Evolutionary conservation across 495 filamentous ascomycete genomes (phyloP), one percentile per base, ranked within the genome.

Genomic region (Immersiella caudata): DNA sequence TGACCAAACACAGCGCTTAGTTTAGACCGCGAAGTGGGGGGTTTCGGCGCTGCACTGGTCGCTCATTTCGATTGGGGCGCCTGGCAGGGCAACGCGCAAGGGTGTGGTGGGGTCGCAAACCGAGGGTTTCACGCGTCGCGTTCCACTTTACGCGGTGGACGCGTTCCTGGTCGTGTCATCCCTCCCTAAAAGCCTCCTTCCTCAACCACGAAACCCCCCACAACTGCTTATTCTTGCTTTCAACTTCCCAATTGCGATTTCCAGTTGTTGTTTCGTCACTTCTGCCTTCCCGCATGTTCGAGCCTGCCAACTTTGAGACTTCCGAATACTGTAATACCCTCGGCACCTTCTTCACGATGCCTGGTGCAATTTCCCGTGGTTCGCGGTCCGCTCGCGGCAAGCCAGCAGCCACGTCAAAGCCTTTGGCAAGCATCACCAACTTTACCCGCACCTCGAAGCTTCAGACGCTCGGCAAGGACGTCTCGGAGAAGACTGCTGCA

Each of bases 381-480:
- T 69, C 65, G 60, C 74, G 75, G 64, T 33, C 74, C 51, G 46
- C 65, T 56, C 70, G 71, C 52, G 72, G 70, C 70, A 75, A 69
- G 68, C 54, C 60, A 26, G 71, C 36, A 26, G 60, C 55, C 22
- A 29, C 75, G 56, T 26, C 59, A 36, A 70, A 69, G 55, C 52
- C 71, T 51, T 20, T 67, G 6, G 24, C 67, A 14, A 61, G 55
- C 66, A 76, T 82, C 62, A 71, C 66, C 76, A 79, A 62, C 66
- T 81, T 79, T 68, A 65, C 73, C 26, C 80, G 79, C 60, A 68
- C 82, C 65, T 81, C 81, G 5, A 82, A 82, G 71, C 64, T 64
- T 21, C 67, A 76, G 27, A 65, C 66, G 3, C 20, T 64, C 22
- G 71, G 73, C 40, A 82, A 84, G 67, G 72, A 78, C 65, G 18